These are phyloP conservation scores for Fraxinus latifolia DNA, from an alignment of 305 asterid species.

Conservation along the genomic window DNA sequence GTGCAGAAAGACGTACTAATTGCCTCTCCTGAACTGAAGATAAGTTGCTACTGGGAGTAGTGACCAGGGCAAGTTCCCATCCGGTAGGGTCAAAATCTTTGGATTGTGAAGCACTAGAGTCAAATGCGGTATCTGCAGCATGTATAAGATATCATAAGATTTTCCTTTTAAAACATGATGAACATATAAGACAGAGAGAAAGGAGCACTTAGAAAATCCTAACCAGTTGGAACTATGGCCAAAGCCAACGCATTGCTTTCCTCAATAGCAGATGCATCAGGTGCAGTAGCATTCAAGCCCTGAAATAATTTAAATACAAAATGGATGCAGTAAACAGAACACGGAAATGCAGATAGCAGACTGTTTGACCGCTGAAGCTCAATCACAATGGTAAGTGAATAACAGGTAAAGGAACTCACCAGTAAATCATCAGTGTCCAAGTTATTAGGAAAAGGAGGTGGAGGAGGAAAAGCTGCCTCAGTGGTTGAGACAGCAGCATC, in stretches of 20 bases:
- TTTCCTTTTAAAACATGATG: conserved; percentile 2
- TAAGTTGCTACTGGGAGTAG: conserved; percentile 80
- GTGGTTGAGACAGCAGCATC: conserved; percentile 44
- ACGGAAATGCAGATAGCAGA: conserved; percentile 13
- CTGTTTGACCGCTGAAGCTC: neutral
- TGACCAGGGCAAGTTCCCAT: conserved; percentile 44
- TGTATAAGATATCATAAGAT: neutral
- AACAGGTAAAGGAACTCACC: conserved; percentile 37
- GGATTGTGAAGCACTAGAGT: conserved; percentile 43
- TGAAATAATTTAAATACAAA: conserved; percentile 23
- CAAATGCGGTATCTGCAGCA: conserved; percentile 47
- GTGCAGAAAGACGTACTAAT: conserved; percentile 47
- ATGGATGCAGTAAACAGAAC: conserved; percentile 6
- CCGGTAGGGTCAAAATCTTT: conserved; percentile 56
- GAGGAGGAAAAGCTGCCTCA: conserved; percentile 28
- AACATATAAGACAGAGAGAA: neutral
- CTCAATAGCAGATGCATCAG: conserved; percentile 67
- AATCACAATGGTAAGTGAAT: conserved; percentile 4
- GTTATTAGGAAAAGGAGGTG: conserved; percentile 42
- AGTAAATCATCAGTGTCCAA: conserved; percentile 73
- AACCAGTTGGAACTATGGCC: conserved; percentile 88
- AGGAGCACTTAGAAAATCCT: conserved; percentile 20
- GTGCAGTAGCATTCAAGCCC: conserved; percentile 66
- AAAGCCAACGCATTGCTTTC: conserved; percentile 86
- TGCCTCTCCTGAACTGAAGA: conserved; percentile 81